Percentiles rank a stretch among this genome's conserved stretches.
phyloP scores from a whole-genome alignment of 2,329 filamentous ascomycete genomes.

The Botryotinia globosa region DNA sequence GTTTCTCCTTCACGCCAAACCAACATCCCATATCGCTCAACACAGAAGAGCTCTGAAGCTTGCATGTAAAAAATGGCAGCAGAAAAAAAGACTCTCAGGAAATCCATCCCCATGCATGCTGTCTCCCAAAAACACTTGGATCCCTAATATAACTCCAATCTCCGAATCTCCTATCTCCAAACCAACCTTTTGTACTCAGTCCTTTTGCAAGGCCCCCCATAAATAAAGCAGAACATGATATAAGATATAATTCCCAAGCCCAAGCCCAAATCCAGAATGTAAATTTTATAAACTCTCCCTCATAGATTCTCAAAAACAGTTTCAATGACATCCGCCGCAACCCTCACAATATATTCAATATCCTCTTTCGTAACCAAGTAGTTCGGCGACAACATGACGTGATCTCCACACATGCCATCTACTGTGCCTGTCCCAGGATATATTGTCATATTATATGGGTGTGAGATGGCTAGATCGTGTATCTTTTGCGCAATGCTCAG shows the following conservation, averaged over 20 bases:
- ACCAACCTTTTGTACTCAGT: not conserved
- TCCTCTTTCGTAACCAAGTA: conserved; percentile 55
- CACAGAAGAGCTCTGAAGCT: not conserved
- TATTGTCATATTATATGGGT: conserved; percentile 52
- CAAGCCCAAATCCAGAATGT: not conserved
- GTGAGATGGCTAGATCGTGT: conserved; percentile 44
- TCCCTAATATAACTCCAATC: conserved; percentile 12
- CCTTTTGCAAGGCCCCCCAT: not conserved
- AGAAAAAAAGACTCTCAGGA: not conserved
- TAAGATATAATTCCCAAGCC: not conserved
- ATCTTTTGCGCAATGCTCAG: conserved; percentile 47
- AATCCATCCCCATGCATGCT: not conserved
- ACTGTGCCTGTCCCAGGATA: conserved; percentile 58
- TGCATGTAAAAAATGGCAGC: not conserved
- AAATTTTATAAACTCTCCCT: not conserved
- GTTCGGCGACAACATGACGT: conserved; percentile 59
- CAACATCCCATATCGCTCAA: conserved; percentile 2
- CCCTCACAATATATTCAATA: conserved; percentile 53
- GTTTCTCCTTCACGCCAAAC: conserved; percentile 5
- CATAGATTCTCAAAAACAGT: conserved; percentile 28
- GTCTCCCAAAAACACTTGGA: not conserved
- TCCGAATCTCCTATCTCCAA: not conserved
- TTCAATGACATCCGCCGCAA: conserved; percentile 30
- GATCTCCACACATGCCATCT: conserved; percentile 57
- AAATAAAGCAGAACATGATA: not conserved